Base-by-base conservation (phyloP, 371 early-diverging fungal species). In the Batkoa obscura region DNA sequence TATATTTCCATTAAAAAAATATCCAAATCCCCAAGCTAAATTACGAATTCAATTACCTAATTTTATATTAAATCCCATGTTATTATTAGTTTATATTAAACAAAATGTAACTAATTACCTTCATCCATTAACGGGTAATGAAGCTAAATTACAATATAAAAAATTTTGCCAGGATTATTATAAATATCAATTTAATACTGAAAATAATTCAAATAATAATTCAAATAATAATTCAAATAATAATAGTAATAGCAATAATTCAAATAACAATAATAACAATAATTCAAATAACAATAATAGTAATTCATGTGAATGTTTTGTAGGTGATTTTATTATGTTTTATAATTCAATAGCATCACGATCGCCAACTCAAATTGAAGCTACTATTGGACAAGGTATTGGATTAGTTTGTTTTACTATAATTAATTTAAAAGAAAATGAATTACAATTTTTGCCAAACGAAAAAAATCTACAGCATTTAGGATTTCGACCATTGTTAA, bases 311-410 rank as follows among this genome's bases (percentile, higher is more conserved):
- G 68, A 72, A 41, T 35, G 66, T 10, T 59, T 62, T 23, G 56
- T 74, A 15, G 69, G 75, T 3, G 83, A 80, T 32, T 69, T 83
- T 37, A 56, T 76, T 1, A 80, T 79, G 59, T 66, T 76, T 43
- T 83, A 83, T 65, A 80, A 78, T 59, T 68, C 65, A 30, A 61
- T 74, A 13, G 65, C 70, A 15, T 58, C 70, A 8, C 63, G 74
- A 9, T 54, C 69, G 0, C 68, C 71, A 34, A 64, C 80, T 0
- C 64, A 72, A 0, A 65, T 80, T n/a, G 87, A 87, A 56, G 56
- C 71, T 17, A 64, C 62, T 2, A 72, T 85, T 30, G 87, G 87
- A 0, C 70, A 78, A 59, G 90, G 90, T 23, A 70, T 84, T 8
- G 80, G 80, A 0, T 79, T 79, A 31, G 64, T 84, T 8, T 78